Base-by-base conservation (phyloP, 768 basidiomycete species). In the Holtermannia corniformis region DNA sequence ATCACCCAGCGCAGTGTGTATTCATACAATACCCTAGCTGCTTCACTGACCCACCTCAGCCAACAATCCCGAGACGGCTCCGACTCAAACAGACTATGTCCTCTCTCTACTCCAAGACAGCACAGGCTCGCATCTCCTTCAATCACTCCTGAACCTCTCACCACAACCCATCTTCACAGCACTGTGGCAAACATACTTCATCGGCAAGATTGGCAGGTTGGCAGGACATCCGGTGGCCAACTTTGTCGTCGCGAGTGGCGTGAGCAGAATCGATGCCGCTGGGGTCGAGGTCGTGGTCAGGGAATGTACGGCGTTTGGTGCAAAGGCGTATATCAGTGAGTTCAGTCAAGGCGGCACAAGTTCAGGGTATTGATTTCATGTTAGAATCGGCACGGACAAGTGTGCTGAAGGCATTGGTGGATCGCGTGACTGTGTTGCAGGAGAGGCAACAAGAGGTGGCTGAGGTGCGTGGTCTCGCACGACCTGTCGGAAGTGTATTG, bases 151-250 rank as follows among this genome's bases (percentile, higher is more conserved):
- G 21, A 71, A 74, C 4, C 78, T 79, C 47, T 79, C 82, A 16
- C 82, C 88, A 0, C 71, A 76, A 4, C 62, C 72, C 16, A 78
- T 83, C 1, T 91, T 92, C 64, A 66, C 73, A 26, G 62, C 76
- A 0, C 64, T 95, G 4, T 97, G 93, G 93, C 63, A 73, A 2
- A 78, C 78, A 0, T 92, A 95, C 72, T 84, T 97, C 67, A 70
- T 74, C 42, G 82, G 81, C n/a, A 73, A 83, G 57, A 75, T 95
- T 32, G 72, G 78, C 2, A 79, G 84, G 52, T 75, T 95, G 24
- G 82, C 85, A 16, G 75, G 78, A 19, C 93, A 99, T 71, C 89
- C 92, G 2, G 86, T 92, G 1, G 90, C 87, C 12, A 99, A 97
- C 66, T 99, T 90, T 62, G 91, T 96, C 20, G 77, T 91, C 3